Evolutionary conservation across 345 rosid genomes (phyloP).

Genomic region (Corchorus olitorius): DNA sequence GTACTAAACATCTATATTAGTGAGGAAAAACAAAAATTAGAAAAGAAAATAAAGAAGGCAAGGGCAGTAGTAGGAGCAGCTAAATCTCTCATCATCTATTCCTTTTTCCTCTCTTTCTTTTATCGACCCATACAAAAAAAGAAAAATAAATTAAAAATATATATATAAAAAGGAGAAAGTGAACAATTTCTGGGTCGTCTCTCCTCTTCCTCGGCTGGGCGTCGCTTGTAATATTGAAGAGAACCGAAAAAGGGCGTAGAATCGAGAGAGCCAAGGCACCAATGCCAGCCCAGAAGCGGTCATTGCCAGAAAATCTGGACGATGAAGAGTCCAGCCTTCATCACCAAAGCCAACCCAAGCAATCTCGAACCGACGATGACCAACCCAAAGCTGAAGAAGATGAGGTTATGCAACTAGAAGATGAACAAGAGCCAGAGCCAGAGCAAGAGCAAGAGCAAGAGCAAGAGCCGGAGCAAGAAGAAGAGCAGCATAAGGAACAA

Average conservation of each 20-base stretch:
- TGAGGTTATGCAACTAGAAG: constrained; percentile 10
- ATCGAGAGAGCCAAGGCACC: constrained; percentile 10
- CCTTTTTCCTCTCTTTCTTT: neutral
- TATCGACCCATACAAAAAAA: neutral
- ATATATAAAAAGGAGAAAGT: neutral
- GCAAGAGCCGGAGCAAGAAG: constrained; percentile 6
- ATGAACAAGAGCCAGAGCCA: constrained; percentile 21
- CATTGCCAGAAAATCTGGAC: constrained; percentile 51
- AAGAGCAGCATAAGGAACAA: constrained; percentile 14
- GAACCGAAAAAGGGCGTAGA: neutral
- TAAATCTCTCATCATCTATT: constrained; percentile 23
- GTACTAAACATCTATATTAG: neutral
- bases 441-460: constrained; percentile 19
- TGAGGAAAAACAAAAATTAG: neutral
- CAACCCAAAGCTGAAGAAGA: constrained; percentile 18
- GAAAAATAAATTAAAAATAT: neutral
- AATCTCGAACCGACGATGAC: constrained; percentile 33
- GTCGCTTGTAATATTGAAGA: neutral
- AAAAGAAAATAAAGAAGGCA: neutral
- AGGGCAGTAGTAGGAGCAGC: neutral
- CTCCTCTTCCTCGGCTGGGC: neutral
- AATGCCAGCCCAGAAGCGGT: constrained; percentile 90
- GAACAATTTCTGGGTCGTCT: constrained; percentile 13
- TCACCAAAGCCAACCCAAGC: constrained; percentile 33
- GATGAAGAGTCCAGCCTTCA: constrained; percentile 38